Evolutionary conservation across 371 early-diverging fungal species (phyloP), one percentile per base, ranked within the genome.

Genomic region (Mucor sp.): DNA sequence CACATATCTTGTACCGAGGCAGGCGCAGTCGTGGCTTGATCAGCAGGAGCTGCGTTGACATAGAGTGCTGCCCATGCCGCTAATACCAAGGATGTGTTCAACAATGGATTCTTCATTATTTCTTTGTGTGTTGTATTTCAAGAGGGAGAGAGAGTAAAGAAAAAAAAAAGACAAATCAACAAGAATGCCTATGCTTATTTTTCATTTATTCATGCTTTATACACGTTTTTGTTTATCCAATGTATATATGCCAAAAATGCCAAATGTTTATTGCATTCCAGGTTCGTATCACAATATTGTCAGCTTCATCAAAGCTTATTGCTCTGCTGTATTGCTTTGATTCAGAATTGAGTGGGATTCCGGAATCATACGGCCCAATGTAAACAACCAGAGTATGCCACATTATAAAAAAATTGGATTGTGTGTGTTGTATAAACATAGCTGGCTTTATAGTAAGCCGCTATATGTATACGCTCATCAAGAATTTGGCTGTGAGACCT

Each of bases 1-100:
- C 65, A 65, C 4, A 43, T 35, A 58, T 58, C 59, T 33, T 65
- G 21, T n/a, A 58, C 61, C 6, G 61, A 44, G 21, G 50, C 50
- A 6, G n/a, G 23, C 2, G 15, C 6, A 14, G 33, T 33, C 2
- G 30, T 30, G 8, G 21, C 2, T 25, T 41, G 43, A n/a, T 41
- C 12, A 27, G 43, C 17, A 3, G 41, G 15, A 44, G 30, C 61
- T 17, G 61, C 61, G 28, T 60, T 28, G 0, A 44, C 61, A 5
- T 11, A 6, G 0, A 44, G n/a, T 9, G 44, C 30, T 9, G 44
- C 30, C 44, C 61, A 60, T 30, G 44, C 61, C 11, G 41, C 15
- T 9, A 60, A 43, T 9, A 60, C 0, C 17, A 60, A 15, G n/a
- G 61, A 43, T 4, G 30, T 7, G 19, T 44, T 23, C 25, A 60